Evolutionary conservation across 169 alveolate genomes (phyloP).

Genomic region (Miamiensis avidus): DNA sequence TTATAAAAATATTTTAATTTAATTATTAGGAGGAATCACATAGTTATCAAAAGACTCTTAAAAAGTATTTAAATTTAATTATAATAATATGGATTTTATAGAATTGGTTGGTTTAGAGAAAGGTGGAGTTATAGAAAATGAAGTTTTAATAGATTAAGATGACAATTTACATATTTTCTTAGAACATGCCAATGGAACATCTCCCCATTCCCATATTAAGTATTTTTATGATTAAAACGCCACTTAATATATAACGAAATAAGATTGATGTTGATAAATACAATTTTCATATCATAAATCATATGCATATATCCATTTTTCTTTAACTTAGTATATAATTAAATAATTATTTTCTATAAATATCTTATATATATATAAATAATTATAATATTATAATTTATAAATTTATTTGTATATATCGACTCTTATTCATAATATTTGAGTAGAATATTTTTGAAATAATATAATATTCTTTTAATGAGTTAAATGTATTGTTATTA

Average conservation of each 20-base stretch:
- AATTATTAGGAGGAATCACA: slow-evolving; percentile 47
- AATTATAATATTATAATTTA: too few species aligned
- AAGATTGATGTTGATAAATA: slow-evolving; percentile 25
- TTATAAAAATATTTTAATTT: too few species aligned
- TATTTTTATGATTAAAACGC: slow-evolving; percentile 53
- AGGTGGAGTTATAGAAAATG: slow-evolving; percentile 82
- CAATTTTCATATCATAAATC: too few species aligned
- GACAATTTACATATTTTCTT: slow-evolving; percentile 79
- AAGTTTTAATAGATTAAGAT: slow-evolving; percentile 74
- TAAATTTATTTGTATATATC: too few species aligned
- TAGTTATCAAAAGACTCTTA: slow-evolving; percentile 36
- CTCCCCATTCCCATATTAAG: slow-evolving; percentile 77
- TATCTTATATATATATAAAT: too few species aligned
- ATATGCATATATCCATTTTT: too few species aligned
- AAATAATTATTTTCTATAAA: too few species aligned
- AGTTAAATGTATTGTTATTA: too few species aligned
- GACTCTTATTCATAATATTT: too few species aligned
- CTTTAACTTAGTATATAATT: too few species aligned
- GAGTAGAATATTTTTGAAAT: too few species aligned
- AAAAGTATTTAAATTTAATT: slow-evolving; percentile 36
- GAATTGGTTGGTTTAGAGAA: slow-evolving; percentile 69
- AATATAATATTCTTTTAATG: too few species aligned
- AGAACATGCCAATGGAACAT: slow-evolving; percentile 83
- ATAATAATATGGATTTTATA: slow-evolving; percentile 36
- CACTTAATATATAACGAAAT: slow-evolving; percentile 28